These are phyloP conservation scores for Blastocystis sp. DNA, from an alignment of 352 stramenopile species.

Conservation along the genomic window DNA sequence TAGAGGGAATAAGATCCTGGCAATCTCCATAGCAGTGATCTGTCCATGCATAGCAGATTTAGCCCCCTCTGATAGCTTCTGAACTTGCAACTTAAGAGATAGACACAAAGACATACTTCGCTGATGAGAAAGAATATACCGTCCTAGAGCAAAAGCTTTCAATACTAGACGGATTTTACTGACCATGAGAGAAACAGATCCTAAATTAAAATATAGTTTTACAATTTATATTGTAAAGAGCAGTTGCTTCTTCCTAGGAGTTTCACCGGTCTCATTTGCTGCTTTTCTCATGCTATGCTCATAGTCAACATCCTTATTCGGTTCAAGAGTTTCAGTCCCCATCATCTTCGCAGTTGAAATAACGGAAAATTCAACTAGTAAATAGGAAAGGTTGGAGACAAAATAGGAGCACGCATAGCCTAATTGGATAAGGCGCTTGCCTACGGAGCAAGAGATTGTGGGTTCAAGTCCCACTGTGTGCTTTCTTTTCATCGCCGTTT, in stretches of 20 bases:
- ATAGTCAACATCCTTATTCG: too few species aligned
- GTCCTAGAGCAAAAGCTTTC: not conserved
- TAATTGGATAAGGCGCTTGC: slow-evolving; percentile 50
- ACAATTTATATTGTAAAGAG: too few species aligned
- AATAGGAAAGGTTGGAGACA: too few species aligned
- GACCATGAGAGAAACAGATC: too few species aligned
- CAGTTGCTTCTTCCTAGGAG: too few species aligned
- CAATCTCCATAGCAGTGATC: not conserved
- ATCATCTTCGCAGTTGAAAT: too few species aligned
- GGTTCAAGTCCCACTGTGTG: slow-evolving; percentile 47
- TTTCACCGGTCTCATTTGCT: too few species aligned
- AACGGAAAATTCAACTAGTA: too few species aligned
- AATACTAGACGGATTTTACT: not conserved
- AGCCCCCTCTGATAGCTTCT: not conserved
- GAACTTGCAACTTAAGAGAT: not conserved
- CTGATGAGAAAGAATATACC: not conserved
- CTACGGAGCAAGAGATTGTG: slow-evolving; percentile 48
- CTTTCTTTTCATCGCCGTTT: not conserved
- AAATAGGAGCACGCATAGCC: slow-evolving; percentile 1
- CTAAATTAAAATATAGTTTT: too few species aligned
- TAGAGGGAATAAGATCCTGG: too few species aligned
- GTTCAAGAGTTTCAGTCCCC: too few species aligned
- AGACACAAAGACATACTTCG: not conserved
- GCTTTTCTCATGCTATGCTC: too few species aligned
- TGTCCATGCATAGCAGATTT: not conserved